Base-by-base conservation (phyloP, 495 filamentous ascomycete species). In the Neurospora sp. region DNA sequence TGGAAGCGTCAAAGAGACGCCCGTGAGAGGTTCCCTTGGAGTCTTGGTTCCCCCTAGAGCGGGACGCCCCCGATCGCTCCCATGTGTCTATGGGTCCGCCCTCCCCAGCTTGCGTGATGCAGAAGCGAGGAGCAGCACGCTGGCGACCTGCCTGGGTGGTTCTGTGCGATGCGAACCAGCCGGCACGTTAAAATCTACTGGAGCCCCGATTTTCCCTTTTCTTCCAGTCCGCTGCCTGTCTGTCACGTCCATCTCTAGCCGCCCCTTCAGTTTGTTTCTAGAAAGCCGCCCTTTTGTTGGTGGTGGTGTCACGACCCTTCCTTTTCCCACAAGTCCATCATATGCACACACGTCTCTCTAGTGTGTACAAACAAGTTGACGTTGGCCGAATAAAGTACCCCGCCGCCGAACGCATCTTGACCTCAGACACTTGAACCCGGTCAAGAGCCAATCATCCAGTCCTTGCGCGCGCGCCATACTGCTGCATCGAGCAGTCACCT, bases 51-150 rank as follows among this genome's bases (percentile, higher is more conserved):
- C 66, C 46, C 70, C 59, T 72, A 59, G 48, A 27, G 41, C 72
- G 22, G 41, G 20, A 35, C 35, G 35, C 72, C 69, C 48, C 22
- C 72, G 16, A 40, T 53, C 35, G 20, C 69, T 61, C 35, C 72
- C 69, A 48, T 35, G 69, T 48, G 69, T 72, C 53, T 66, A 66
- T 72, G 71, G 71, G 48, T 14, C 68, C 69, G 40, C 41, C 69
- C 68, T 68, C 39, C 74, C 74, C 48, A 66, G 41, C 74, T 72
- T 71, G 72, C 73, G 77, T 48, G 73, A 78, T 78, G 77, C 72
- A n/a, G 48, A 44, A 73, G 66, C 70, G 22, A 44, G 48, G 73
- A 53, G 71, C 20, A 69, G 42, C 40, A 66, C 7, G 53, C 53
- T 66, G 53, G 53, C 53, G 27, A 22, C 70, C 46, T 68, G 61